These are phyloP conservation scores for Fusarium domesticum DNA, from an alignment of 2,329 filamentous ascomycete genomes.

Conservation along the genomic window DNA sequence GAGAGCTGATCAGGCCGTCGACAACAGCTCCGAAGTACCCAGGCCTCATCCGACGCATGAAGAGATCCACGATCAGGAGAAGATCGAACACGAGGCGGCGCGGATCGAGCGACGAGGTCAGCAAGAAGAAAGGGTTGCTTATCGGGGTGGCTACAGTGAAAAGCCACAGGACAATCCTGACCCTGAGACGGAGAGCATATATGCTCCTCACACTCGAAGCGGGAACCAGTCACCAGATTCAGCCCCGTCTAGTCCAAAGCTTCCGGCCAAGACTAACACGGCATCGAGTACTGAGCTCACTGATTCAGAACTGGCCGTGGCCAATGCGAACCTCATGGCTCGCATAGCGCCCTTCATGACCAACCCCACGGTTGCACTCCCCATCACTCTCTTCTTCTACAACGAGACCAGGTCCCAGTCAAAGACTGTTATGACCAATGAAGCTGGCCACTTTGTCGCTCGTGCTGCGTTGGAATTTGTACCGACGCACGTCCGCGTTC, in stretches of 20 bases:
- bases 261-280: conserved; percentile 37
- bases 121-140: conserved; percentile 67
- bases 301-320: conserved; percentile 70
- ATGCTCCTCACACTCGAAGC: conserved; percentile 29
- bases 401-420: conserved; percentile 81
- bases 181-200: conserved; percentile 32
- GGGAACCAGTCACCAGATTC: conserved; percentile 40
- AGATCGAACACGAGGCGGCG: conserved; percentile 71
- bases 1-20: conserved; percentile 36
- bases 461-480: conserved; percentile 83
- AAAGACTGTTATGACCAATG: conserved; percentile 78
- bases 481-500: conserved; percentile 81
- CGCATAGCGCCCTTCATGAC: conserved; percentile 87
- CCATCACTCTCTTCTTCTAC: conserved; percentile 94
- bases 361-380: conserved; percentile 70
- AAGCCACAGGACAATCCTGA: conserved; percentile 47
- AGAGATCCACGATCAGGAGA: conserved; percentile 55
- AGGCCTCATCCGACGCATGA: conserved; percentile 38
- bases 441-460: conserved; percentile 82
- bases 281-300: conserved; percentile 58
- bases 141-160: conserved; percentile 72
- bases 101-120: conserved; percentile 71
- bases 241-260: conserved; percentile 42
- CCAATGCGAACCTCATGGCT: conserved; percentile 85
- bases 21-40: conserved; percentile 18